Base-by-base conservation (phyloP, 2,329 filamentous ascomycete species). In the Exophiala aquamarina region DNA sequence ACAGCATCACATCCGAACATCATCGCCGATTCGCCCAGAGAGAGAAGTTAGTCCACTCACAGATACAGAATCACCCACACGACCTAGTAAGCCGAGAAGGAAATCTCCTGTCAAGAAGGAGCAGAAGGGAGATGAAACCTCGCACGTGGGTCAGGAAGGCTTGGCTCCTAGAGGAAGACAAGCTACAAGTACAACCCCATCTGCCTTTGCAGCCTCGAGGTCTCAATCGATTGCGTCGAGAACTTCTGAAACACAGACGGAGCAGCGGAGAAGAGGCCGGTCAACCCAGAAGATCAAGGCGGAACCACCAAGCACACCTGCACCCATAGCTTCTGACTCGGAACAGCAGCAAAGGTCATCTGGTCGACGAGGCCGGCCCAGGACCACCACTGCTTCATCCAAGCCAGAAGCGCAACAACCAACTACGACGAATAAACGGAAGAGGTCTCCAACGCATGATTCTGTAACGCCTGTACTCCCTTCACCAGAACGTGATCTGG, bases 381-480 rank as follows among this genome's bases (percentile, higher is more conserved):
- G 44, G 19, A 43, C 34, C 9, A 43, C 20, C 19, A 39, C 43
- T 11, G 44, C 47, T n/a, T 40, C 41, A 7, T 44, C 23, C 13
- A 47, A 19, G n/a, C 41, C 44, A 39, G 23, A 36, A n/a, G 21
- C 19, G 9, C 44, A 15, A 38, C 6, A 6, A 26, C 23, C 23
- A 46, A 34, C 4, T 14, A 49, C 33, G 3, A 40, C 47, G 11
- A 32, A 32, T 5, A 73, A 72, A 52, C 68, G 70, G 20, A 73
- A 73, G 51, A 70, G 70, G 15, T 65, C 60, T 14, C 66, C 63
- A 44, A 67, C 67, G 49, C 54, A 57, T 18, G 54, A 50, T 17
- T 53, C 45, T 31, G 29, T 44, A 33, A 57, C 41, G 32, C 54
- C 56, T 26, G 36, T 38, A 18, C 29, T 47, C 28, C 48, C 40